Evolutionary conservation across 805 yeast genomes (phyloP).

Genomic region (Cyberlindnera xishuangbannaensis): DNA sequence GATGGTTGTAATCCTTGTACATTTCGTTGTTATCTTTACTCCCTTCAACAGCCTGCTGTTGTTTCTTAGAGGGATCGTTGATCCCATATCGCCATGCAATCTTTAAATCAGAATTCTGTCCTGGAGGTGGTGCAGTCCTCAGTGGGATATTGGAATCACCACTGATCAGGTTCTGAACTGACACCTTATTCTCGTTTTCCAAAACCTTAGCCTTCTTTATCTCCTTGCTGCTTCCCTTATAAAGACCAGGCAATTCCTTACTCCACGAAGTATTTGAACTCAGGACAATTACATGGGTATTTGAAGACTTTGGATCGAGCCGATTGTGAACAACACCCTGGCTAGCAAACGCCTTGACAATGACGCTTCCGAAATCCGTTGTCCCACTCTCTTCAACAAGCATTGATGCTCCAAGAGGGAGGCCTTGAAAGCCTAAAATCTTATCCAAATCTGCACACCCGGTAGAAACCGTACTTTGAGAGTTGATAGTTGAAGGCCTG

Average conservation of each 20-base stretch:
- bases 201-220: conserved; percentile 53
- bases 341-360: conserved; percentile 64
- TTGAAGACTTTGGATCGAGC: conserved; percentile 31
- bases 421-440: conserved; percentile 72
- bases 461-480: conserved; percentile 73
- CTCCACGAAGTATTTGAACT: conserved; percentile 58
- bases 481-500: conserved; percentile 67
- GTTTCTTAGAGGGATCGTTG: conserved; percentile 28
- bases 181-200: conserved; percentile 54
- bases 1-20: conserved; percentile 52
- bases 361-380: conserved; percentile 76
- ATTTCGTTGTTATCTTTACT: conserved; percentile 25
- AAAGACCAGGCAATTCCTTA: conserved; percentile 69
- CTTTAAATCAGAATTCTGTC: conserved; percentile 46
- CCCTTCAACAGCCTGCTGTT: too few relatives aligned
- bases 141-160: too few relatives aligned
- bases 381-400: conserved; percentile 80
- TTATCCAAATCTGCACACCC: conserved; percentile 76
- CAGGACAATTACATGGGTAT: conserved; percentile 59
- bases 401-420: conserved; percentile 71
- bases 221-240: conserved; percentile 62
- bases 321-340: conserved; percentile 72
- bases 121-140: too few relatives aligned
- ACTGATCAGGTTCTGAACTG: conserved; percentile 62
- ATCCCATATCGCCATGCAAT: conserved; percentile 93